Percentiles rank a stretch among this genome's conserved stretches.
phyloP scores from a whole-genome alignment of 176 grass and related monocot genomes.

The Puya raimondii region DNA sequence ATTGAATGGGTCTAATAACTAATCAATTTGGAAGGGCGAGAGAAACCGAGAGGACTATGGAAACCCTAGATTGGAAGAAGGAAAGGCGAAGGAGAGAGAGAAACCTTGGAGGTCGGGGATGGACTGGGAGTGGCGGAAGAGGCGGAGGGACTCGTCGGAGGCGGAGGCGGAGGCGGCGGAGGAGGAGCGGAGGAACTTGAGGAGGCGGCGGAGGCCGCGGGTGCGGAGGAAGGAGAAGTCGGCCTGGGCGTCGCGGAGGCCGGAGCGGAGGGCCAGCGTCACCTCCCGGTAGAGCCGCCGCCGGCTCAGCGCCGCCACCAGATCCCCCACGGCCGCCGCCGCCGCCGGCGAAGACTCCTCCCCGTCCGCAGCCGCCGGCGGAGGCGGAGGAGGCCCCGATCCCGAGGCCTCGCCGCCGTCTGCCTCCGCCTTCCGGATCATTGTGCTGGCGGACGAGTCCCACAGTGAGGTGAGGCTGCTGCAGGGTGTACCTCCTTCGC shows the following conservation, averaged over 20 bases:
- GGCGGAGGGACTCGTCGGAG: slow-evolving; percentile 48
- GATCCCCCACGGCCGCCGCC: slow-evolving; percentile 32
- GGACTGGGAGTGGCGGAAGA: slow-evolving; percentile 89
- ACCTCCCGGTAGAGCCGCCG: slow-evolving; percentile 89
- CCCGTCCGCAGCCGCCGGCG: neutral
- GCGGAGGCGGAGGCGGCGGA: slow-evolving; percentile 29
- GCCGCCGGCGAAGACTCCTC: neutral
- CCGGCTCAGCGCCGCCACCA: slow-evolving; percentile 41
- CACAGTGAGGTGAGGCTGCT: too few species aligned
- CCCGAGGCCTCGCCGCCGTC: slow-evolving; percentile 22
- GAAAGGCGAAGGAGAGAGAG: slow-evolving; percentile 5
- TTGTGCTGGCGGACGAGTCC: too few species aligned
- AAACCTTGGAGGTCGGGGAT: slow-evolving; percentile 87
- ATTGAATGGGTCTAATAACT: too few species aligned
- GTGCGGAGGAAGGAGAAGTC: slow-evolving; percentile 96
- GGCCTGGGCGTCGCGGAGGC: slow-evolving; percentile 71
- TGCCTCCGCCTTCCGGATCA: slow-evolving; percentile 3
- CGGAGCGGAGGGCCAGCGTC: slow-evolving; percentile 72
- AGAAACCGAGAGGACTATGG: neutral
- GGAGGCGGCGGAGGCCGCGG: slow-evolving; percentile 52
- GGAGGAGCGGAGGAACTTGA: slow-evolving; percentile 66
- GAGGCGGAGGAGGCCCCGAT: slow-evolving; percentile 20
- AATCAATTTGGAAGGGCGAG: too few species aligned
- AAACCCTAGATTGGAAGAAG: slow-evolving; percentile 4
- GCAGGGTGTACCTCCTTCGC: too few species aligned